Percentiles rank a stretch among this genome's conserved stretches.
phyloP scores from a whole-genome alignment of 148 eudicot genomes.

The Rhododendron vialii region DNA sequence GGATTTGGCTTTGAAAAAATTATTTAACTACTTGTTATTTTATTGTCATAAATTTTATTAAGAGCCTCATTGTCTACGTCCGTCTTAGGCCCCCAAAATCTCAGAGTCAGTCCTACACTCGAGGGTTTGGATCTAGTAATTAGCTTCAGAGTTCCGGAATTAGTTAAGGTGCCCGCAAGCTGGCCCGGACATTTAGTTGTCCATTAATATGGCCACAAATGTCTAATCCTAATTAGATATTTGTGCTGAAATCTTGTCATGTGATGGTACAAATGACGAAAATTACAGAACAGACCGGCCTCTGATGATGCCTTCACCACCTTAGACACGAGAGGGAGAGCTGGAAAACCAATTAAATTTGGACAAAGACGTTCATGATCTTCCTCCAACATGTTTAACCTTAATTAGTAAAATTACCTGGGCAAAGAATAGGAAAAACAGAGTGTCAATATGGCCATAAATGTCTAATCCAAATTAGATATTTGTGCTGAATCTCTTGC shows the following conservation, averaged over 20 bases:
- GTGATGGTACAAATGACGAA: neutral
- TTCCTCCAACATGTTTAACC: neutral
- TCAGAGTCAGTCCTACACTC: too few relatives aligned
- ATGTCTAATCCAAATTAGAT: too few relatives aligned
- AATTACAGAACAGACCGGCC: neutral
- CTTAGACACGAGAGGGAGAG: neutral
- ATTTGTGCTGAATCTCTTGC: neutral
- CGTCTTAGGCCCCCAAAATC: too few relatives aligned
- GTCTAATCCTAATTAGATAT: too few relatives aligned
- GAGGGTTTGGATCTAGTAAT: neutral
- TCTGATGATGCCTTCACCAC: slow-evolving; percentile 9
- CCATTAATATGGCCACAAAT: neutral
- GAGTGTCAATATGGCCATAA: neutral
- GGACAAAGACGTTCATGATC: neutral
- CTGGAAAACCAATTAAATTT: neutral
- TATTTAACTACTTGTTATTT: too few relatives aligned
- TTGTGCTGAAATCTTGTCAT: neutral
- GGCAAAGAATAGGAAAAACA: neutral
- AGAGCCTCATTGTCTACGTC: too few relatives aligned
- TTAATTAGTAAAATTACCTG: neutral
- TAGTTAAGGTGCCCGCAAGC: too few relatives aligned
- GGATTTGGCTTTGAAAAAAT: too few relatives aligned
- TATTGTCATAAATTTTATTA: too few relatives aligned
- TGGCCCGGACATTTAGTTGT: too few relatives aligned
- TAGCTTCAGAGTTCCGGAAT: too few relatives aligned